These are phyloP conservation scores for Basipetospora chlamydospora DNA, from an alignment of 2,329 filamentous ascomycete species.

Conservation along the genomic window DNA sequence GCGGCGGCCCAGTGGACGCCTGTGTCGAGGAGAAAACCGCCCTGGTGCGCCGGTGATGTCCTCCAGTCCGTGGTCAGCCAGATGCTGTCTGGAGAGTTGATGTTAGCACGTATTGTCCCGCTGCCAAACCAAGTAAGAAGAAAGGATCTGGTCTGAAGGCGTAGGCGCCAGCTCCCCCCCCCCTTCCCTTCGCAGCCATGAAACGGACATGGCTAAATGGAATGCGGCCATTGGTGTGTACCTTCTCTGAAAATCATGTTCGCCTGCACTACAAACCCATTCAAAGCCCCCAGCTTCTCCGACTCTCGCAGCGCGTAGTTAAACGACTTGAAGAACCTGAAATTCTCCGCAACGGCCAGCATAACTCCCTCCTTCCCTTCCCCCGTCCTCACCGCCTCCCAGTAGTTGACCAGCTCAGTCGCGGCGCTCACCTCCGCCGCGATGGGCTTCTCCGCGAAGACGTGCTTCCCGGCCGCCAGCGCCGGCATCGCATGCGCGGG, in stretches of 20 bases:
- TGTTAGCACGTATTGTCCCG: too few species aligned
- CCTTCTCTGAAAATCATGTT: slow-evolving; percentile 19
- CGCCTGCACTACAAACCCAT: background rate
- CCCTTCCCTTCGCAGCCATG: too few species aligned
- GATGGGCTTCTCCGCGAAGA: slow-evolving; percentile 55
- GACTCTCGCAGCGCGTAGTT: slow-evolving; percentile 36
- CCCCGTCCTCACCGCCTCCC: slow-evolving; percentile 10
- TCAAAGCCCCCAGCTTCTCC: slow-evolving; percentile 26
- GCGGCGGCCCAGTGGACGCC: slow-evolving; percentile 59
- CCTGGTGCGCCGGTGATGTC: slow-evolving; percentile 53
- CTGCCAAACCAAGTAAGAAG: too few species aligned
- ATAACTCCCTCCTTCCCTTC: slow-evolving; percentile 13
- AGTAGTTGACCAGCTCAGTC: slow-evolving; percentile 23
- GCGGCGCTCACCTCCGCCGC: slow-evolving; percentile 38
- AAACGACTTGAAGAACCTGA: slow-evolving; percentile 46
- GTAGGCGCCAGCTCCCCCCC: too few species aligned
- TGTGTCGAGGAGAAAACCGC: slow-evolving; percentile 62
- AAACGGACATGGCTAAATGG: too few species aligned
- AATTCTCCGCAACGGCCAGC: slow-evolving; percentile 58
- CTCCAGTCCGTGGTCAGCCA: slow-evolving; percentile 42
- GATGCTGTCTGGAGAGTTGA: slow-evolving; percentile 23
- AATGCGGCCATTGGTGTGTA: too few species aligned
- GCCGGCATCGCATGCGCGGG: slow-evolving; percentile 42
- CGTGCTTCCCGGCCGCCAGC: slow-evolving; percentile 51
- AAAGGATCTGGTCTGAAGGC: too few species aligned